Evolutionary conservation across 2,329 filamentous ascomycete genomes (phyloP).

Genomic region (Penicillium sp.): DNA sequence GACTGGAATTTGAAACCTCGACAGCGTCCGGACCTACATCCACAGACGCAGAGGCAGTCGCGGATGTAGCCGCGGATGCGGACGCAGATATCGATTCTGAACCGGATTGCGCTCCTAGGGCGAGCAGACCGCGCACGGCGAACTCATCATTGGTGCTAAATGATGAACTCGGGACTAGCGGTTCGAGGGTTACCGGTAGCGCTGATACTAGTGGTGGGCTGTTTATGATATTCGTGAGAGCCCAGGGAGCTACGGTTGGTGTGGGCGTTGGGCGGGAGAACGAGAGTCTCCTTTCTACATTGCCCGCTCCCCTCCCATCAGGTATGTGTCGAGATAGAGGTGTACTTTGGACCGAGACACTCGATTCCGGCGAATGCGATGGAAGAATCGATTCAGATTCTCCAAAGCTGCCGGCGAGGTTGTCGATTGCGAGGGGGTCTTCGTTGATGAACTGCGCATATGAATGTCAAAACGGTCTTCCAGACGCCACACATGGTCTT

Average conservation of each 20-base stretch:
- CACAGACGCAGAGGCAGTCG: not conserved
- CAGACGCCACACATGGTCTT: too few relatives aligned
- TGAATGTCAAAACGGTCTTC: too few relatives aligned
- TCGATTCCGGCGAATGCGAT: slow-evolving; percentile 5
- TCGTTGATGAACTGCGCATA: slow-evolving; percentile 33
- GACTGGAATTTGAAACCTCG: not conserved
- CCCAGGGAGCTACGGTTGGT: slow-evolving; percentile 4
- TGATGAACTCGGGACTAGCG: slow-evolving; percentile 1
- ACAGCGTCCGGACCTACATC: not conserved
- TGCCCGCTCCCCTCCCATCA: too few relatives aligned
- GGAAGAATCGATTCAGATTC: not conserved
- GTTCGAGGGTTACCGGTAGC: not conserved
- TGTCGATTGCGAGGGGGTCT: slow-evolving; percentile 18
- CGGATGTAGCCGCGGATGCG: not conserved
- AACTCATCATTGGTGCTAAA: slow-evolving; percentile 33
- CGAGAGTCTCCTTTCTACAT: not conserved
- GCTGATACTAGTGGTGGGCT: not conserved
- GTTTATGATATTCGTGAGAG: not conserved
- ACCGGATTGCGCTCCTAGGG: slow-evolving; percentile 25
- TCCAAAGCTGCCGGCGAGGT: slow-evolving; percentile 10
- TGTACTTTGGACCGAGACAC: not conserved
- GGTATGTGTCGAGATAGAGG: not conserved
- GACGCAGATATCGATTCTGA: not conserved
- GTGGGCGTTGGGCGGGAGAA: not conserved
- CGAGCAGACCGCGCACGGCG: slow-evolving; percentile 32